Base-by-base conservation (phyloP, 179 eudicot species). In the Camellia oleifera region DNA sequence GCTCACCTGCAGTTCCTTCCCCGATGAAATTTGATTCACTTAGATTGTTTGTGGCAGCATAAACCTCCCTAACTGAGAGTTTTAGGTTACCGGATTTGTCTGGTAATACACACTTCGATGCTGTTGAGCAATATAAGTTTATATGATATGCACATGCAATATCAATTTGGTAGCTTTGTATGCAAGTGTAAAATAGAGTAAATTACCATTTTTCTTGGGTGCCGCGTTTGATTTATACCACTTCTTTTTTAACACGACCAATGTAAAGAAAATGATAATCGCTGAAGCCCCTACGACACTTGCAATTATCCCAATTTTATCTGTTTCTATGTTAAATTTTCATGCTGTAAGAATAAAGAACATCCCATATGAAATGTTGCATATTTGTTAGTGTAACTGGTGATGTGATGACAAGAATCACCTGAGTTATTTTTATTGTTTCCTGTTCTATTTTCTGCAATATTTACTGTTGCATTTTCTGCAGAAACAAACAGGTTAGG, bases 1-100 rank as follows among this genome's bases (percentile, higher is more conserved):
- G 5, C 10, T 62, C 50, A 86, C 89, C 89, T 77, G 85, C 80
- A 66, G 82, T 82, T 66, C 89, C 89, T 77, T 86, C 83, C 4
- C 89, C 89, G 58, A 86, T 82, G 78, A 77, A 84, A 79, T 84
- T 86, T 40, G 76, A 60, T 46, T 61, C 69, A 26, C 66, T 60
- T 45, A 86, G 79, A 67, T 77, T 86, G 81, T 84, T 84, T 46
- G 89, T 86, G 61, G 87, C 89, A 13, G 79, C 75, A 61, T 79
- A 78, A 4, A 86, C 79, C 62, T 80, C 86, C 81, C 82, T 67
- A 10, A 82, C n/a, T 3, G 85, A 68, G 56, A 86, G 6, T 77
- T 74, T 61, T 0, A 78, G 48, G 68, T 42, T 40, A 14, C 20
- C 73, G 53, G 81, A 84, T 40, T 79, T 66, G 60, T 79, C 79